Evolutionary conservation across 805 yeast genomes (phyloP).

Genomic region (Lipomyces chichibuensis): DNA sequence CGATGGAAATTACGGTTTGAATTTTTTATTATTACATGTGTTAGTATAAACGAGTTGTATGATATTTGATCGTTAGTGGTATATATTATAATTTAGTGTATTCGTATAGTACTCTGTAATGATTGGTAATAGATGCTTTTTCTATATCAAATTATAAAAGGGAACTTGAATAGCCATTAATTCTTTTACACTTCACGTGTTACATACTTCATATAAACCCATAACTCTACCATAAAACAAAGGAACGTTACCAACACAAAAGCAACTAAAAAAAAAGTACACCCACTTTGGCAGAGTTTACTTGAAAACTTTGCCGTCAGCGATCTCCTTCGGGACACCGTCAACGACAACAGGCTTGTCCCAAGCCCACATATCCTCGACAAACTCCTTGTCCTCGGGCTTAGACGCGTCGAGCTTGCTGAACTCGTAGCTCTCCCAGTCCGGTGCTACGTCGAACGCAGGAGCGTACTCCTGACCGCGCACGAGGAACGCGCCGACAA

Average conservation of each 20-base stretch:
- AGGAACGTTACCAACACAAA: not conserved
- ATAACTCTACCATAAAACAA: not conserved
- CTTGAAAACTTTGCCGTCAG: conserved; percentile 97
- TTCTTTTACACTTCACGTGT: not conserved
- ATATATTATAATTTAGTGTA: conserved; percentile 3
- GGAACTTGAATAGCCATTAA: not conserved
- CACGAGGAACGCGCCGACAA: conserved; percentile 89
- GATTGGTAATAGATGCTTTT: not conserved
- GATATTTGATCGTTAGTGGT: not conserved
- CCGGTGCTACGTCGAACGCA: conserved; percentile 98
- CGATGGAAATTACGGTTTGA: not conserved
- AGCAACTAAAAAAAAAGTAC: not conserved
- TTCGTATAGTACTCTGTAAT: not conserved
- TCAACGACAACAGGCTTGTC: conserved; percentile 84
- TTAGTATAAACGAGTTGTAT: conserved; percentile 7
- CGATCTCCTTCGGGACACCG: conserved; percentile 84
- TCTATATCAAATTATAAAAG: conserved; percentile 5
- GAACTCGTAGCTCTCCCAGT: conserved; percentile 93
- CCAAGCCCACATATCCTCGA: conserved; percentile 97
- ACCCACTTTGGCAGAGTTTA: conserved; percentile 46
- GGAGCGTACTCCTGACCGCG: conserved; percentile 92
- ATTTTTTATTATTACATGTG: not conserved
- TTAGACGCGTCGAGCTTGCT: conserved; percentile 78
- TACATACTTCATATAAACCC: not conserved
- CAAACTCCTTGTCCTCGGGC: conserved; percentile 74